Evolutionary conservation across 257 asterid species (phyloP).

Genomic region (Plantago ovata): DNA sequence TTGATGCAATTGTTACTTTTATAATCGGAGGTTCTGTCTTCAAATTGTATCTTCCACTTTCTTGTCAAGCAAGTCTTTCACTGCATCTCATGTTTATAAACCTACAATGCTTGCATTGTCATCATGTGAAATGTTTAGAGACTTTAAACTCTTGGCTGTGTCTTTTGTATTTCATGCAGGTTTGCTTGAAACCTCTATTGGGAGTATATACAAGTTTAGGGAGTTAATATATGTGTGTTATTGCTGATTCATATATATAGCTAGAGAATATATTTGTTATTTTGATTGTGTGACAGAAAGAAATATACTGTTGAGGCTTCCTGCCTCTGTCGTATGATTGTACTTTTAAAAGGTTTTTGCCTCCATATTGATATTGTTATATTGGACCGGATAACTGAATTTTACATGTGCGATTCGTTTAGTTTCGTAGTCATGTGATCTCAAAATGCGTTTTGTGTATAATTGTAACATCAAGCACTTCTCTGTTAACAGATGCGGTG

Average conservation of each 20-base stretch:
- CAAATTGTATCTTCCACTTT: background rate
- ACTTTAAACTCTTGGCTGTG: no score
- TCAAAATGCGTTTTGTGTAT: no score
- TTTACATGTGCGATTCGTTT: background rate
- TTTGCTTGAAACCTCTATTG: conserved; percentile 16
- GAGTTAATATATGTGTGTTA: conserved; percentile 24
- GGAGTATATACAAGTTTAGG: conserved; percentile 16
- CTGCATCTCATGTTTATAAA: background rate
- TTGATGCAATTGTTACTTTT: background rate
- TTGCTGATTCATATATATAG: conserved; percentile 21
- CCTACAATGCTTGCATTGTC: background rate
- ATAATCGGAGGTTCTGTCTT: background rate
- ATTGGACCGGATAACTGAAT: conserved; percentile 13
- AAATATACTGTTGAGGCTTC: conserved; percentile 15
- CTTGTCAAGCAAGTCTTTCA: background rate
- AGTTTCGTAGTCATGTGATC: no score
- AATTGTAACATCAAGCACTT: no score
- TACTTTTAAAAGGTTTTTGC: conserved; percentile 23
- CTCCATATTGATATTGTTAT: conserved; percentile 22
- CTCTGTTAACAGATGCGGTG: no score
- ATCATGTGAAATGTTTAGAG: background rate
- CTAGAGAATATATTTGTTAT: conserved; percentile 21
- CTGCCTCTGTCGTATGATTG: conserved; percentile 17
- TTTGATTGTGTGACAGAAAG: conserved; percentile 15
- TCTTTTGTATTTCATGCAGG: conserved; percentile 29